Evolutionary conservation across 2,329 filamentous ascomycete genomes (phyloP), one percentile per base, ranked within the genome.

Genomic region (Diaporthe citrichinensis): DNA sequence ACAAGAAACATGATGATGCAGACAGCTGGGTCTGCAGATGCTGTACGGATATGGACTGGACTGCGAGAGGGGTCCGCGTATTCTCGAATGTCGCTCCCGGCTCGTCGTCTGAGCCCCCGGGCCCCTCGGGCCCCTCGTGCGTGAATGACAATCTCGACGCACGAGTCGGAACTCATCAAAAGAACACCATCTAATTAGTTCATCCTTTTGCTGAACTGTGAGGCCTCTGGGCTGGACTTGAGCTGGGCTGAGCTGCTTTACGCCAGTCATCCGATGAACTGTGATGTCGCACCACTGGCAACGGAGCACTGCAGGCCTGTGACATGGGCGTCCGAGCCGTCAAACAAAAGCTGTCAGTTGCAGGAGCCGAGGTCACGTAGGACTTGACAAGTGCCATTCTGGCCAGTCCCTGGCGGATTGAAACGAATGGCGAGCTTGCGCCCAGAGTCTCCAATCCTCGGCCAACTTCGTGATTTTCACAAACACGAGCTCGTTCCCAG

Each of bases 221-320:
- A 69, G 65, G 65, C 65, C 65, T 69, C 65, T 68, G 65, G 23
- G 10, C 20, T 51, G 28, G 41, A 17, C 36, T 25, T 36, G 20
- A 17, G 4, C 41, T 17, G 41, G 65, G 65, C 65, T 68, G 23
- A 39, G 65, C 34, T 23, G 46, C 65, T 20, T 53, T 46, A 53
- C n/a, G 46, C 12, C 46, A 55, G 49, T 49, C 65, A 41, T 55
- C 65, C 65, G 65, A 69, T 69, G 46, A 55, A 55, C n/a, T 41
- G 46, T 23, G 10, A 34, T 55, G 65, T 69, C 65, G 34, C 65
- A 69, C 65, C 65, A 55, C 65, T 53, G n/a, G 17, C 34, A 20
- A 39, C 15, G 15, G 15, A 53, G 49, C 65, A 39, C 44, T 25
- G 46, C 65, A 1, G 15, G 62, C 15, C 10, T 34, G 20, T n/a